Base-by-base conservation (phyloP, 768 basidiomycete genomes). In the Naganishia onofrii region DNA sequence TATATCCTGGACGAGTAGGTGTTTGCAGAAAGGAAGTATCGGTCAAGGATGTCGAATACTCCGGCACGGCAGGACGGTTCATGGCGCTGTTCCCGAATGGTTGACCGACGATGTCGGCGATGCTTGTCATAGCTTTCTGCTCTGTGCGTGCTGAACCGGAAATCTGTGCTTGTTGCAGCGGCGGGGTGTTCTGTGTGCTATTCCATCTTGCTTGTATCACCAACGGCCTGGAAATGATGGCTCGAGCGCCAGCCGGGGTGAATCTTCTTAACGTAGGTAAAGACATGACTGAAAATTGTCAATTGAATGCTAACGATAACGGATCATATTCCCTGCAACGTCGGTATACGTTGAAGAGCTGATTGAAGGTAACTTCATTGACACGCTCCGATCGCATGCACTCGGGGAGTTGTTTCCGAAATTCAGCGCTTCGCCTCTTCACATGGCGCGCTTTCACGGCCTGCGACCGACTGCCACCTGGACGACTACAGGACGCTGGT, bases 1-100 rank as follows among this genome's bases (percentile, higher is more conserved):
- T 29, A 69, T 79, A 78, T 46, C 76, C 78, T 17, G 55, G 63
- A 53, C 57, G 65, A 34, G 60, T 63, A 2, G 60, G 60, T 23
- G 60, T 42, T 29, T 63, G 60, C 60, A 63, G 42, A 29, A 63
- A 63, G 15, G 60, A 15, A 9, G 60, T 63, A 44, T 63, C 60
- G 38, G 23, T 63, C 38, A 63, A 23, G 9, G 38, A 44, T 9
- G 60, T 26, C n/a, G 60, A 63, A 26, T 42, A 44, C 5, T 63
- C 60, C 21, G 60, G 23, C 26, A 63, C n/a, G 2, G 57, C 32
- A 0, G 38, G 60, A 17, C 60, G 60, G 10, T 38, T 6, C 46
- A 42, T 19, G 6, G 60, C 36, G 21, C 21, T 8, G 34, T 42
- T 63, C n/a, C 42, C 60, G 12, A 63, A 44, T n/a, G 60, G 60